phyloP scores from a whole-genome alignment of 2,329 filamentous ascomycete species.

The Fusarium verrucosum region DNA sequence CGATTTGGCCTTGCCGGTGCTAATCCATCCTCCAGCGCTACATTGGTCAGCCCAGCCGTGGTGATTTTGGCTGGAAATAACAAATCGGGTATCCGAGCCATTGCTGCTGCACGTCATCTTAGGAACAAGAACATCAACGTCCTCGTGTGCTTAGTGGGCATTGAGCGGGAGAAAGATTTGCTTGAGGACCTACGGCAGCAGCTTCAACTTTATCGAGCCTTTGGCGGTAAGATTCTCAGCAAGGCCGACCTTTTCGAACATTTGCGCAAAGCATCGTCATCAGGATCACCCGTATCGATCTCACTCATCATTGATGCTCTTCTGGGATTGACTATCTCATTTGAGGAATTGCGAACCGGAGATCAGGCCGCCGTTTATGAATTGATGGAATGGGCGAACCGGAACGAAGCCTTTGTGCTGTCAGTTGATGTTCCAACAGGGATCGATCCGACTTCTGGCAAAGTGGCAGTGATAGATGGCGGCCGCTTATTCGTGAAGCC shows the following conservation, averaged over 20 bases:
- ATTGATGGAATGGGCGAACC: constrained; percentile 93
- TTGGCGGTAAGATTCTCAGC: constrained; percentile 76
- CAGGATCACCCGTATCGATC: constrained; percentile 62
- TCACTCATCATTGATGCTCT: constrained; percentile 90
- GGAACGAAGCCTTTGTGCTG: constrained; percentile 81
- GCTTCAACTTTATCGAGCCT: constrained; percentile 82
- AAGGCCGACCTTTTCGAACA: constrained; percentile 71
- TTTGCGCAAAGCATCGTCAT: constrained; percentile 57
- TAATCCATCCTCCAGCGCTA: constrained; percentile 45
- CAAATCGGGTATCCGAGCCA: constrained; percentile 82
- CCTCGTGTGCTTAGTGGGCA: constrained; percentile 83
- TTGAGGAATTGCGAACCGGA: constrained; percentile 84
- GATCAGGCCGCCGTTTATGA: constrained; percentile 88
- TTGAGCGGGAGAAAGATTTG: constrained; percentile 83
- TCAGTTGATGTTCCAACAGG: constrained; percentile 93
- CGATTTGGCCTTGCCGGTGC: constrained; percentile 58
- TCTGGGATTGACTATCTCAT: constrained; percentile 85
- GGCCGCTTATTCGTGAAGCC: constrained; percentile 82
- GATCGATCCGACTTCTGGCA: constrained; percentile 80
- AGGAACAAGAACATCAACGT: constrained; percentile 84
- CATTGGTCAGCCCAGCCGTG: constrained; percentile 53
- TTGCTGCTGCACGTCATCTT: constrained; percentile 87
- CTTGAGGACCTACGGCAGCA: constrained; percentile 84
- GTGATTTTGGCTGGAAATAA: constrained; percentile 96
- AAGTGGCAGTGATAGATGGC: constrained; percentile 73